Percentiles rank a stretch among this genome's conserved stretches.
Evolutionary conservation across 176 grass and related monocot genomes (phyloP).

Genomic region (Aegilops sharonensis): DNA sequence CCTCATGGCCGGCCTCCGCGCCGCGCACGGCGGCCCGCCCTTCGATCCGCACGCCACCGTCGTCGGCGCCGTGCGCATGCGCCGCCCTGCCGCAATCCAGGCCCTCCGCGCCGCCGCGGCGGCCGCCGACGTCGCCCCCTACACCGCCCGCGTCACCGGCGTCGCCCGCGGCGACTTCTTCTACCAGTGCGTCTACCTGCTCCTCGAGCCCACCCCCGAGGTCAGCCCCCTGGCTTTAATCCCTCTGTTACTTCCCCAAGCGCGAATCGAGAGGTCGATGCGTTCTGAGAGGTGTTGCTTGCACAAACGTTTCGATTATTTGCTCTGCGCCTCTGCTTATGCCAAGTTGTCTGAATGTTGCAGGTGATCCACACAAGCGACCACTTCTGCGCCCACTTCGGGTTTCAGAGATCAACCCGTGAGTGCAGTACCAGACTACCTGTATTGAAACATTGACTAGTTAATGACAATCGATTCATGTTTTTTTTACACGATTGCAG

Average conservation of each 20-base stretch:
- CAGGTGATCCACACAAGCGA: conserved; percentile 72
- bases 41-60: conserved; percentile 91
- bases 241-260: neutral
- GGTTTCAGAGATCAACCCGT: conserved; percentile 62
- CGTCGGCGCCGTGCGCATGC: conserved; percentile 62
- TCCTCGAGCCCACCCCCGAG: conserved; percentile 74
- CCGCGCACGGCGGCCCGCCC: conserved; percentile 63
- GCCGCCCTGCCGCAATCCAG: conserved; percentile 42
- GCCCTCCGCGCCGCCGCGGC: conserved; percentile 54
- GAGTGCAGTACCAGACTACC: conserved; percentile 21
- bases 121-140: conserved; percentile 31
- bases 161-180: conserved; percentile 67
- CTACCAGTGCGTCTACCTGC: conserved; percentile 93
- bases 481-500: conserved; percentile 31
- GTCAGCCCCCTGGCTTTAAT: conserved; percentile 8
- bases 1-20: conserved; percentile 78
- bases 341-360: neutral
- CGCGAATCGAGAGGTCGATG: neutral
- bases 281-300: neutral
- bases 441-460: neutral
- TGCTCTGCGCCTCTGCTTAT: neutral
- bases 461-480: neutral
- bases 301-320: neutral
- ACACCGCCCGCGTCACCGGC: conserved; percentile 52
- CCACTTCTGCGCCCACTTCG: conserved; percentile 60